Percentiles rank a stretch among this genome's conserved stretches.
These are phyloP conservation scores for Yamadazyma diddensiae DNA, from an alignment of 1,139 yeast genomes.

Conservation along the genomic window DNA sequence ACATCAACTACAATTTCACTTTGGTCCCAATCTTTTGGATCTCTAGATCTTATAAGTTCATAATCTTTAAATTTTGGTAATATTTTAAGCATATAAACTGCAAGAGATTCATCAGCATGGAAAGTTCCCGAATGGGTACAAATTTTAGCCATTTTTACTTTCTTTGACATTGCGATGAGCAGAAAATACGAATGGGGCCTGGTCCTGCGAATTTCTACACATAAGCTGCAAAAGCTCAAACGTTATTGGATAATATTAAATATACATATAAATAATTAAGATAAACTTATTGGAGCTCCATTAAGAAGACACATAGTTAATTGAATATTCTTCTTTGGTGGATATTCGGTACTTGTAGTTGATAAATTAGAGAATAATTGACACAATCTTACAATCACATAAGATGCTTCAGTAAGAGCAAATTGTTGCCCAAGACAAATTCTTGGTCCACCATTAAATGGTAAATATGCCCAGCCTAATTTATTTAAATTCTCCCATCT, in stretches of 20 bases:
- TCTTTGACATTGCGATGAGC: slow-evolving; percentile 9
- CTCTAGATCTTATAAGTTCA: slow-evolving; percentile 76
- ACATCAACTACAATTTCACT: slow-evolving; percentile 96
- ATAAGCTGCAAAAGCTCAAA: neutral
- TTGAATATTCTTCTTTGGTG: slow-evolving; percentile 32
- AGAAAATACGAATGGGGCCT: too few species aligned
- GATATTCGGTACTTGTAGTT: slow-evolving; percentile 24
- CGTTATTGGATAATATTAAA: neutral
- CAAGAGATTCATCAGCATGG: slow-evolving; percentile 98
- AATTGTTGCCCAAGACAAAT: slow-evolving; percentile 57
- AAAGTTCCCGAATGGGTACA: slow-evolving; percentile 95
- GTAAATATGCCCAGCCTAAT: slow-evolving; percentile 45
- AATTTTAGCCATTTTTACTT: slow-evolving; percentile 41
- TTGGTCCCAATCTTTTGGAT: slow-evolving; percentile 75
- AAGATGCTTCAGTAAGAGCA: slow-evolving; percentile 53
- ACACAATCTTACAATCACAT: slow-evolving; percentile 40
- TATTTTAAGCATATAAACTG: slow-evolving; percentile 77
- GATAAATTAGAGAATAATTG: slow-evolving; percentile 28
- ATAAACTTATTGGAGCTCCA: slow-evolving; percentile 22
- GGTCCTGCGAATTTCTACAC: too few species aligned
- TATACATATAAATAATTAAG: slow-evolving; percentile 1
- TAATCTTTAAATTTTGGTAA: slow-evolving; percentile 71
- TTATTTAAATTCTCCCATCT: slow-evolving; percentile 33
- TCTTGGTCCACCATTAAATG: slow-evolving; percentile 58
- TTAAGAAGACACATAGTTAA: slow-evolving; percentile 34